Percentiles rank a stretch among this genome's conserved stretches.
These are phyloP conservation scores for Conidiobolus incongruus DNA, from an alignment of 371 early-diverging fungal species.

Conservation along the genomic window DNA sequence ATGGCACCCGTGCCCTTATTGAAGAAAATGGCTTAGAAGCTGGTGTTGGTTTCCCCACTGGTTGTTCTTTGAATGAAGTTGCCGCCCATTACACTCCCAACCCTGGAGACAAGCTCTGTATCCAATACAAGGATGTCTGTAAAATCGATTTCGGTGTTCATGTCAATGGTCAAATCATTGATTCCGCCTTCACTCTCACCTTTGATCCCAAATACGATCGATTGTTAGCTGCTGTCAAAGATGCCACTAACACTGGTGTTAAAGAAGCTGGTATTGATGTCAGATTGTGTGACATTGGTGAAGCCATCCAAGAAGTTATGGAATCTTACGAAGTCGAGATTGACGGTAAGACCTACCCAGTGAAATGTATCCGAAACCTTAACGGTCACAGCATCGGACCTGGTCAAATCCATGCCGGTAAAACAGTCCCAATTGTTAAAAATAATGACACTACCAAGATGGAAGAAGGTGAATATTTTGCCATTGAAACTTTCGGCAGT, in stretches of 20 bases:
- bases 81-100: constrained; percentile 99
- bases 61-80: constrained; percentile 87
- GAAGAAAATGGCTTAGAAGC: constrained; percentile 78
- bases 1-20: constrained; percentile 76
- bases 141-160: constrained; percentile 99
- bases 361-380: constrained; percentile 92
- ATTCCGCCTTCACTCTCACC: constrained; percentile 94
- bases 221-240: constrained; percentile 80
- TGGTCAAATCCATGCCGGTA: constrained; percentile 94
- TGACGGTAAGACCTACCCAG: constrained; percentile 81
- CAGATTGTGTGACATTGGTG: constrained; percentile 91
- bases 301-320: constrained; percentile 94
- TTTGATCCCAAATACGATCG: constrained; percentile 87
- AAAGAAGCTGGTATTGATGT: constrained; percentile 94
- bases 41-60: constrained; percentile 98
- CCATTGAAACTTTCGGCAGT: constrained; percentile 98
- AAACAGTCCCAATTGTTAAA: constrained; percentile 91
- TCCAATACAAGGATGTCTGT: constrained; percentile 86
- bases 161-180: constrained; percentile 89
- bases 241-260: constrained; percentile 96
- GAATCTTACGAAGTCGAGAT: constrained; percentile 95
- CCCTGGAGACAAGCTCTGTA: constrained; percentile 81
- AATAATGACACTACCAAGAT: constrained; percentile 84
- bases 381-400: constrained; percentile 95
- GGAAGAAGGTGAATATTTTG: constrained; percentile 94